Evolutionary conservation across 2,329 filamentous ascomycete species (phyloP), one percentile per base, ranked within the genome.

Genomic region (Alternaria angustiovoidea): DNA sequence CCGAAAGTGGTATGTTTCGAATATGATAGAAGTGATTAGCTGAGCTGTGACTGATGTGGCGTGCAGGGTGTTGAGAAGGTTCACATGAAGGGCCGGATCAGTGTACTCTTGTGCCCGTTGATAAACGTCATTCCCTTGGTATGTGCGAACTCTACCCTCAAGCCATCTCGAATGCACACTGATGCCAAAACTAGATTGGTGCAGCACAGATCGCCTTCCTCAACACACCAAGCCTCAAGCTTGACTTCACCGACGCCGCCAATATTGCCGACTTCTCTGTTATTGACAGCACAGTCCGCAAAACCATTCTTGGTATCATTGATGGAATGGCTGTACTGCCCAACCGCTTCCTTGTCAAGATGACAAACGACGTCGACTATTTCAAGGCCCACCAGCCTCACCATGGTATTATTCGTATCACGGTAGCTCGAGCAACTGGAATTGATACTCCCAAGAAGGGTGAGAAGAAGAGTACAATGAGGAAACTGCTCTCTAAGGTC

Each of bases 121-220:
- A 82, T 76, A 2, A 80, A 83, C 41, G 64, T 81, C 36, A 80
- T 84, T 36, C 82, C 82, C 12, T 69, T 83, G 61, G 81, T 83
- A 79, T 38, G 70, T 36, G 63, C n/a, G 4, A 3, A 24, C 20
- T 24, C 20, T 7, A 24, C 3, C 14, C 32, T 16, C 1, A 12
- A 4, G 24, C 8, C 46, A 9, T 5, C 7, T 32, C 12, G 30
- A 32, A 26, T n/a, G 20, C 38, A 20, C 34, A 20, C 61, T 71
- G 53, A 70, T 49, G 18, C 16, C 6, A 14, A 4, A 20, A 5
- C n/a, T 20, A 83, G 81, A 82, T 84, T 41, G 82, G 82, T 4
- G 82, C 82, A 14, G 79, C 78, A 0, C 82, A 84, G 68, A 75
- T 84, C 0, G 73, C 82, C 22, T 84, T 84, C 68, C 81, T 84